These are phyloP conservation scores for Adansonia gregorii DNA, from an alignment of 441 rosid genomes.

Conservation along the genomic window DNA sequence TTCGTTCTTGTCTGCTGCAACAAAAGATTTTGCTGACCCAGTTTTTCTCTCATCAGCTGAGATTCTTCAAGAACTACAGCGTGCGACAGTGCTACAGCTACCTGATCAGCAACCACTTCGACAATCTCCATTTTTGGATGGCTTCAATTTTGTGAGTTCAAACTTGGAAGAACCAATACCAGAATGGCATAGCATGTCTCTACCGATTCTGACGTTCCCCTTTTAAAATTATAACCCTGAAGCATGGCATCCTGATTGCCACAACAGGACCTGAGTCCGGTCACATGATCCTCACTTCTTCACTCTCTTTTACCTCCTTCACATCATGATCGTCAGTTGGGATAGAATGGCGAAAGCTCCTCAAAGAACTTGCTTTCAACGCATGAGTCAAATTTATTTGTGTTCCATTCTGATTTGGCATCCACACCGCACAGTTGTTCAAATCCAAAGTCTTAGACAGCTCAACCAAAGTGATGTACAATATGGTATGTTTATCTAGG, in stretches of 20 bases:
- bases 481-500: conserved; percentile 65
- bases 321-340: conserved; percentile 56
- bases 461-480: conserved; percentile 69
- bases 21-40: conserved; percentile 57
- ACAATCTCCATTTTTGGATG: conserved; percentile 61
- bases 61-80: conserved; percentile 77
- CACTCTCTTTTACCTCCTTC: conserved; percentile 48
- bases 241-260: conserved; percentile 76
- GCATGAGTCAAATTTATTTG: conserved; percentile 67
- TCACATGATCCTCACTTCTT: conserved; percentile 54
- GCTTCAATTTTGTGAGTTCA: conserved; percentile 52
- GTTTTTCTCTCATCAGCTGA: conserved; percentile 66
- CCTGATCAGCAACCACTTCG: conserved; percentile 82
- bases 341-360: conserved; percentile 38
- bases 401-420: conserved; percentile 60
- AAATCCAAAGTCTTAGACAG: conserved; percentile 70
- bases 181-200: conserved; percentile 68
- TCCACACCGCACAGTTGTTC: conserved; percentile 71
- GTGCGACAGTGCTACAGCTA: conserved; percentile 75
- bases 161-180: conserved; percentile 63
- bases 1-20: conserved; percentile 62
- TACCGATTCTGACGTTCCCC: conserved; percentile 64
- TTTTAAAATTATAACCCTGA: conserved; percentile 61
- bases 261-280: conserved; percentile 60
- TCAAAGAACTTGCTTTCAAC: conserved; percentile 42